Percentiles rank a stretch among this genome's conserved stretches.
These are phyloP conservation scores for Larix kaempferi DNA, from an alignment of 75 land plant species.

Conservation along the genomic window DNA sequence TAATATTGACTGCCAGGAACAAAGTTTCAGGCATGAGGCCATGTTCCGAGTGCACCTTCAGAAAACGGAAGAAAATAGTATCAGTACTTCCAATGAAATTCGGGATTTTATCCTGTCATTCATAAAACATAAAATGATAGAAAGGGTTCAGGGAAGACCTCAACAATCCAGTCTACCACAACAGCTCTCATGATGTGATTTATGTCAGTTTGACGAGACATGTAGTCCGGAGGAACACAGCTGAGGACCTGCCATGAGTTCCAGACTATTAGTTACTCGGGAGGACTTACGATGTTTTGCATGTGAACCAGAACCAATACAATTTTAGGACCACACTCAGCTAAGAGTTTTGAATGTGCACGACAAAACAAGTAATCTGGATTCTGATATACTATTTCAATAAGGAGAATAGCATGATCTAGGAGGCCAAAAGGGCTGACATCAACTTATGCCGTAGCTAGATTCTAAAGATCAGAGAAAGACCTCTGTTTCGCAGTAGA, in stretches of 20 bases:
- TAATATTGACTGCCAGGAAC: conserved; percentile 61
- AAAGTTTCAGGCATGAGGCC: conserved; percentile 81
- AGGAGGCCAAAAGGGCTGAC: background rate
- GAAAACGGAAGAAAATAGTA: background rate
- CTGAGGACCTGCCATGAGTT: conserved; percentile 20
- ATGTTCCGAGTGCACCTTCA: conserved; percentile 79
- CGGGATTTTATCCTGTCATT: background rate
- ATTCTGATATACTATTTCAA: background rate
- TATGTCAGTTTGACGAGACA: conserved; percentile 63
- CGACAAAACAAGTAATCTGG: background rate
- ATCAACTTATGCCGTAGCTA: background rate
- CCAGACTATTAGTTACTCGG: background rate
- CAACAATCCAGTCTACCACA: conserved; percentile 89
- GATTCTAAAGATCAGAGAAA: background rate
- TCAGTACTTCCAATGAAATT: background rate
- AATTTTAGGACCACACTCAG: too few relatives aligned
- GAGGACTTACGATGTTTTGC: too few relatives aligned
- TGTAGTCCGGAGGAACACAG: conserved; percentile 60
- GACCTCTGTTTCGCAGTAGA: conserved; percentile 25
- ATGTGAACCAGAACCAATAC: too few relatives aligned
- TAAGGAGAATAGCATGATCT: background rate
- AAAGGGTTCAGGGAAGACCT: conserved; percentile 34
- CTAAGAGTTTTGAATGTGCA: too few relatives aligned
- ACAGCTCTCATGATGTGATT: conserved; percentile 85
- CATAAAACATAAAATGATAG: background rate